Evolutionary conservation across 768 basidiomycete genomes (phyloP).

Genomic region (Russula abietina): DNA sequence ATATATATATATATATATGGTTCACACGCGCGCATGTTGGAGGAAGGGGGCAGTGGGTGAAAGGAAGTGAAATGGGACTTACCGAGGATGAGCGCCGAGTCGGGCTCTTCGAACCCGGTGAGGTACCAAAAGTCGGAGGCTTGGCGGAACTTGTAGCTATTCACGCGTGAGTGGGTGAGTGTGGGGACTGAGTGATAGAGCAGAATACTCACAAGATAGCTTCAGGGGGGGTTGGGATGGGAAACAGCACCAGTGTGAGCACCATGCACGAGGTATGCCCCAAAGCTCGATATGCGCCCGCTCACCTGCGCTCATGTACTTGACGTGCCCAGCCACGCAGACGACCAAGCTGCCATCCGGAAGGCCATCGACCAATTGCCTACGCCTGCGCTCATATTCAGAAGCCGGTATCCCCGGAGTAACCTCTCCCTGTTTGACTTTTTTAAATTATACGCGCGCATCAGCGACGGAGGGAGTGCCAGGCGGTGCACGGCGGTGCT

Average conservation of each 20-base stretch:
- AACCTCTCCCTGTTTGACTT: conserved; percentile 34
- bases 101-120: conserved; percentile 92
- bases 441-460: no score
- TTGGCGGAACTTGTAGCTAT: conserved; percentile 92
- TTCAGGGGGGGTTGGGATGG: background rate
- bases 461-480: background rate
- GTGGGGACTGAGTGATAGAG: background rate
- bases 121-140: conserved; percentile 92
- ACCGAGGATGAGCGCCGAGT: conserved; percentile 85
- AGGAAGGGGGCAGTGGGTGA: no score
- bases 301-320: conserved; percentile 36
- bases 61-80: conserved; percentile 16
- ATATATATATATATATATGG: no score
- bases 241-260: background rate
- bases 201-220: conserved; percentile 20
- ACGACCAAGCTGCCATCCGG: conserved; percentile 41
- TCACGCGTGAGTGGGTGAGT: background rate
- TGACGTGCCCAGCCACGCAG: conserved; percentile 40
- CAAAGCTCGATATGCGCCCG: background rate
- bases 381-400: conserved; percentile 42
- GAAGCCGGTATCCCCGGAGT: conserved; percentile 39
- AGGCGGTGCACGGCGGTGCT: background rate
- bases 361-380: conserved; percentile 37
- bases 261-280: background rate
- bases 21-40: no score